Evolutionary conservation across 768 basidiomycete species (phyloP), one percentile per base, ranked within the genome.

Genomic region (Hericium alpestre): DNA sequence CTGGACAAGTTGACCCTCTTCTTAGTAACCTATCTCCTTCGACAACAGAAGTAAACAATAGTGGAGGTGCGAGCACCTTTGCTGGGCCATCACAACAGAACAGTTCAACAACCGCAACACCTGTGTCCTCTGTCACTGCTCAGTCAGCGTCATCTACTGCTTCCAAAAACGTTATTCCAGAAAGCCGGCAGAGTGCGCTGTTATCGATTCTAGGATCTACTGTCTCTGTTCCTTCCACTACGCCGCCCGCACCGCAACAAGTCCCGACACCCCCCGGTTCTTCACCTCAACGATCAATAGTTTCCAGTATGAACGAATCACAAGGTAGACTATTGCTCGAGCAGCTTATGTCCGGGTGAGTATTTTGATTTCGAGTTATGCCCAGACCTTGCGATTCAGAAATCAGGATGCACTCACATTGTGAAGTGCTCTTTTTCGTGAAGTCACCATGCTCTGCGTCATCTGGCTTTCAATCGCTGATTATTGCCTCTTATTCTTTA

Each of bases 271-370:
- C 86, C 11, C 87, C 87, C 23, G 77, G 79, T 1, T 80, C 78
- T 64, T 77, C 79, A 32, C 32, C 32, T 16, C 75, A 78, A 60
- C 70, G 82, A 65, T 74, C 83, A 13, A 76, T 75, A 55, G 78
- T 82, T 4, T 73, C 79, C 12, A 79, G 77, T 59, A 66, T 11
- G 58, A 81, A 77, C 63, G 85, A 88, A 59, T 70, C 79, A 0
- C 86, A 87, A 66, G 83, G 84, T 57, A 88, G 90, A 71, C 74
- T 83, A 59, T 68, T 91, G 62, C 71, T 92, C 59, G 89, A 92
- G 62, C 86, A 90, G 66, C 73, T 92, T 58, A 87, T 92, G 83
- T 76, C 82, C 56, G 84, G 86, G 89, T 91, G 67, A 72, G 85
- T 76, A 15, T 58, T 56, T n/a, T 46, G n/a, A 15, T 18, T 46